Base-by-base conservation (phyloP, 2,329 filamentous ascomycete genomes). In the Dactylellina parvicollis region DNA sequence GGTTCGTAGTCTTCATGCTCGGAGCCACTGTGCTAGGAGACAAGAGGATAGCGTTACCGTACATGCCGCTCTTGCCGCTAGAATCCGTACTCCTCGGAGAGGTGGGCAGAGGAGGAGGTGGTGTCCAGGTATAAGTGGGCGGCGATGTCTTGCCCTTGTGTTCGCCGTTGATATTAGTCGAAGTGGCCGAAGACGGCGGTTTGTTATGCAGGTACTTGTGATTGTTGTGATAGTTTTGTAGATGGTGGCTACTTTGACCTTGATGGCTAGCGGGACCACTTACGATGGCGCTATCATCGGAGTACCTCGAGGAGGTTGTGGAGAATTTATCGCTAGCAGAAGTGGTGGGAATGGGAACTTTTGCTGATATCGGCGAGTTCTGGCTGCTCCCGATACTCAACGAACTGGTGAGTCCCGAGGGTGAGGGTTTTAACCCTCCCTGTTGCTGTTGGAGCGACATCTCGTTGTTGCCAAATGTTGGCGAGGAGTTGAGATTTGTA, bases 11-110 rank as follows among this genome's bases (percentile, higher is more conserved):
- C 36, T 66, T 73, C 52, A 59, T 73, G 14, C 52, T 60, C 10
- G 69, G 69, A 5, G 69, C 69, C 3, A 73, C 36, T 1, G 69
- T 73, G 16, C 69, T 73, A 5, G 69, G 69, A 5, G 69, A 73
- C 18, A 73, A 28, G 3, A 73, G 28, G n/a, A 73, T 65, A 16
- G 69, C 44, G 42, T 59, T 65, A 18, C 60, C 69, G 46, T 73
- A 73, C 40, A 73, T 36, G 4, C 69, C 69, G 10, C 52, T 46
- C 18, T 59, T 59, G 1, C 61, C 8, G 38, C 47, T 64, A 10
- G 65, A 70, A 4, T 3, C 20, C 9, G 36, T 28, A 9, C 50
- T 59, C 12, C 28, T 28, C n/a, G 69, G 60, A 9, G 69, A 66
- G 8, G 54, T 60, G 1, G 60, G 69, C 3, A 55, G 30, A 4